phyloP scores from a whole-genome alignment of 2,329 filamentous ascomycete species.

The Ceratocystiopsis minuta region DNA sequence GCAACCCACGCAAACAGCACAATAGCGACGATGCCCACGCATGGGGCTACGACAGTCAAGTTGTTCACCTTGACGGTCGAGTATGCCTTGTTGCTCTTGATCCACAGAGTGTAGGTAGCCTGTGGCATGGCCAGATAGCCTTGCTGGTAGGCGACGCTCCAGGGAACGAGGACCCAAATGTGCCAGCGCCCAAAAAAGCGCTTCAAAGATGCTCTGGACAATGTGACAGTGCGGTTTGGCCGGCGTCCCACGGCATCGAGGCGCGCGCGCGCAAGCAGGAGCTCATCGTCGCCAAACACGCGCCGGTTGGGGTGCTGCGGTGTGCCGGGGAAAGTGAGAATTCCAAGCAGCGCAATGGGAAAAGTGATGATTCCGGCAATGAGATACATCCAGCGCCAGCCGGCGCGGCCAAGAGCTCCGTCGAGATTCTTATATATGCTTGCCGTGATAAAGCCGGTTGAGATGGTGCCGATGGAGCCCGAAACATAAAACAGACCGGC shows the following conservation, averaged over 20 bases:
- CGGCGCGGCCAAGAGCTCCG: slow-evolving; percentile 14
- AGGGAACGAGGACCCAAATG: slow-evolving; percentile 7
- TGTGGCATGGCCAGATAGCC: slow-evolving; percentile 4
- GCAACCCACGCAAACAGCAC: slow-evolving; percentile 3
- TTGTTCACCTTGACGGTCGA: slow-evolving; percentile 7
- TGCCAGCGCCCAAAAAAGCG: slow-evolving; percentile 5
- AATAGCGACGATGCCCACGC: slow-evolving; percentile 5
- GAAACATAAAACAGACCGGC: slow-evolving; percentile 43
- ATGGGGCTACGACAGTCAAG: slow-evolving; percentile 4
- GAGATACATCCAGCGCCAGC: slow-evolving; percentile 18
- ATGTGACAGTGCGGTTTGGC: not conserved
- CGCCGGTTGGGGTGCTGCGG: slow-evolving; percentile 20
- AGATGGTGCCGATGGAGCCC: slow-evolving; percentile 24
- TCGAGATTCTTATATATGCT: slow-evolving; percentile 14
- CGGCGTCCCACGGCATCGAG: slow-evolving; percentile 3
- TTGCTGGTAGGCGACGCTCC: slow-evolving; percentile 6
- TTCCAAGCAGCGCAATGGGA: slow-evolving; percentile 32
- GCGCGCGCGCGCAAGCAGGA: not conserved
- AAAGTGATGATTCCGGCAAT: slow-evolving; percentile 17
- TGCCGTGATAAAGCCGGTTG: slow-evolving; percentile 16
- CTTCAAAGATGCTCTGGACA: not conserved
- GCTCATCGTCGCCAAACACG: slow-evolving; percentile 14
- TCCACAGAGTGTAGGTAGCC: slow-evolving; percentile 6
- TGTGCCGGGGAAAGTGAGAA: slow-evolving; percentile 29
- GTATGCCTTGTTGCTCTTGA: slow-evolving; percentile 4